Evolutionary conservation across 176 grass and related monocot genomes (phyloP), one percentile per base, ranked within the genome.

Genomic region (Raddia guianensis): DNA sequence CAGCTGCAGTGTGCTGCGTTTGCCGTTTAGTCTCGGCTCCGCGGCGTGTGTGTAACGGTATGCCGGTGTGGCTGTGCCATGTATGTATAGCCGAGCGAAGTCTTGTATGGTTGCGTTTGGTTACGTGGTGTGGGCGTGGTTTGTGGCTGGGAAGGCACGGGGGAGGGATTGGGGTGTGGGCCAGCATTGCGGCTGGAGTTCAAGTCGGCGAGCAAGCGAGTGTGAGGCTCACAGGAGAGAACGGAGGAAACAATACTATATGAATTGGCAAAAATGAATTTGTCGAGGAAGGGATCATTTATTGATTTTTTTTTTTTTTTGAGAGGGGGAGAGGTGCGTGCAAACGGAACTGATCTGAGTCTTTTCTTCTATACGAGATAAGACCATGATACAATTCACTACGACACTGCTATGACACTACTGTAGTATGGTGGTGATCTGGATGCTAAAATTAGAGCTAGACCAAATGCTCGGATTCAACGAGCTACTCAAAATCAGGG

Each of bases 81-180:
- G 63, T 76, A 70, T 71, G 74, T 75, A 57, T 16, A 58, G 20
- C 43, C 58, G 21, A 65, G 10, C 21, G 52, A 8, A 42, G 40
- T 51, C 2, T 40, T 3, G 37, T 40, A 5, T 40, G 7, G 75
- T 56, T 27, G 33, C 5, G 50, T 48, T 65, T 2, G 62, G 63
- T 59, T 49, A 13, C 58, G 20, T 47, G 12, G 45, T 42, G 43
- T 16, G 35, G 2, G 12, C 34, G 19, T 43, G 68, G 15, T 80
- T 68, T 86, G 84, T 80, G 84, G 84, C 77, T 88, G 80, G 74
- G 59, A 88, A 50, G 0, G 44, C 58, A 9, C 4, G 44, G 8
- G 12, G 0, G 68, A 58, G 19, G 57, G 80, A 79, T 83, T 78
- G 67, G 68, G 54, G 32, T 72, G 73, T 56, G 80, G 59, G 15